A percentile compares a stretch with the other conserved stretches of the same genome.
Conservation (phyloP, 164 flowering plant species). For the Umbilicus rupestris region DNA sequence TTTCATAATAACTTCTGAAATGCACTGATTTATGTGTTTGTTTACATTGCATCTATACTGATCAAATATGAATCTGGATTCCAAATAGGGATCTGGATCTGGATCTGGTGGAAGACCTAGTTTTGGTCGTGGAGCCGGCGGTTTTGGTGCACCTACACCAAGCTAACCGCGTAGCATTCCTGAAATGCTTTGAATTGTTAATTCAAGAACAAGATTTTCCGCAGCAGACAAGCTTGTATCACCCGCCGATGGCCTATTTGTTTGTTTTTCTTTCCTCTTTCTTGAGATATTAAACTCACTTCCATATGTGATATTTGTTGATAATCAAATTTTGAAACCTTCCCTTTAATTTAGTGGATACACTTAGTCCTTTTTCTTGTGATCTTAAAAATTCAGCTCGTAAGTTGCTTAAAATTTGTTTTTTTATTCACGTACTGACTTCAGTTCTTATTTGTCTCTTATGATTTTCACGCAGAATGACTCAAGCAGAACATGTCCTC, state of each 20-base stretch:
- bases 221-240: background rate
- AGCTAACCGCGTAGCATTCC: constrained; percentile 17
- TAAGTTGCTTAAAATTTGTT: too few relatives aligned
- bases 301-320: background rate
- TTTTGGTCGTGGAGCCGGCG: constrained; percentile 36
- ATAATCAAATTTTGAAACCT: background rate
- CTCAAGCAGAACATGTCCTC: constrained; percentile 25
- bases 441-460: too few relatives aligned
- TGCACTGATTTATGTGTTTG: background rate
- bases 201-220: background rate
- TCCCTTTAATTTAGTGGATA: too few relatives aligned
- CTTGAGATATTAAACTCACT: background rate
- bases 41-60: background rate
- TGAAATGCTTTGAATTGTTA: background rate
- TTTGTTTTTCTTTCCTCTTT: background rate
- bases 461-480: too few relatives aligned
- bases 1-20: too few relatives aligned
- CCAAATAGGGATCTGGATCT: too few relatives aligned
- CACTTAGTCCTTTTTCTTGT: too few relatives aligned
- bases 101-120: constrained; percentile 33
- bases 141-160: constrained; percentile 24
- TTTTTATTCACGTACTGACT: too few relatives aligned
- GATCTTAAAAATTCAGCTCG: too few relatives aligned
- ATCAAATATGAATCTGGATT: background rate
- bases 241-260: background rate